phyloP scores from a whole-genome alignment of 2,329 filamentous ascomycete genomes.

The Metarhizium humberi region DNA sequence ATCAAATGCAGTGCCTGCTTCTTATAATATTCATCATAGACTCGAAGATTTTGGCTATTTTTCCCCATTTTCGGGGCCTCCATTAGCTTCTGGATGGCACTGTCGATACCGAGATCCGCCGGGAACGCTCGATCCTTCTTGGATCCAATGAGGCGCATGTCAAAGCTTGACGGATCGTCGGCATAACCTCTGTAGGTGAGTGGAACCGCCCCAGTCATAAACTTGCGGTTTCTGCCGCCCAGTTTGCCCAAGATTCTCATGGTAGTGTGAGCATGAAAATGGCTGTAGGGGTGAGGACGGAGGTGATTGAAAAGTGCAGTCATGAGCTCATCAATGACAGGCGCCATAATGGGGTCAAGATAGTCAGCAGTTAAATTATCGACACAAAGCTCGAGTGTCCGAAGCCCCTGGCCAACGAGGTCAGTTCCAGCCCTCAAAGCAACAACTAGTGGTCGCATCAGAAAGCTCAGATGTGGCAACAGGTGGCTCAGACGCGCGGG shows the following conservation, averaged over 20 bases:
- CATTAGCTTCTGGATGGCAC: conserved; percentile 79
- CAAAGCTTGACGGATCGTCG: conserved; percentile 81
- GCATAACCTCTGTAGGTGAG: conserved; percentile 76
- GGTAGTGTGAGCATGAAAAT: conserved; percentile 95
- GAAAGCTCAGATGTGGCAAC: conserved; percentile 85
- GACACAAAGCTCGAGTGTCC: conserved; percentile 92
- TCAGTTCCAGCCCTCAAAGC: conserved; percentile 86
- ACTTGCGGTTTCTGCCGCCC: conserved; percentile 89
- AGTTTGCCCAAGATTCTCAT: conserved; percentile 96
- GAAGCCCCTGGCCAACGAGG: conserved; percentile 84
- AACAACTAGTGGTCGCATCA: conserved; percentile 97
- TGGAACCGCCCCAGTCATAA: conserved; percentile 81
- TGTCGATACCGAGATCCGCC: conserved; percentile 74
- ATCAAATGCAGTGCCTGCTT: conserved; percentile 84
- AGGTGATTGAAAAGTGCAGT: conserved; percentile 94
- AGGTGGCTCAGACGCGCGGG: conserved; percentile 90
- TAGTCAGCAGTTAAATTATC: conserved; percentile 98
- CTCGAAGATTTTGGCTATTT: conserved; percentile 40
- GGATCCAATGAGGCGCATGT: conserved; percentile 81
- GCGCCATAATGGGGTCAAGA: conserved; percentile 96
- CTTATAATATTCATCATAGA: conserved; percentile 78
- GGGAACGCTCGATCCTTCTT: conserved; percentile 85
- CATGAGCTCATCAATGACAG: conserved; percentile 98
- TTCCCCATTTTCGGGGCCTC: conserved; percentile 61
- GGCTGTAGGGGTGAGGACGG: conserved; percentile 86